Percentiles rank a stretch among this genome's conserved stretches.
Conservation (phyloP, 371 early-diverging fungal genomes). For the Blakeslea trispora region DNA sequence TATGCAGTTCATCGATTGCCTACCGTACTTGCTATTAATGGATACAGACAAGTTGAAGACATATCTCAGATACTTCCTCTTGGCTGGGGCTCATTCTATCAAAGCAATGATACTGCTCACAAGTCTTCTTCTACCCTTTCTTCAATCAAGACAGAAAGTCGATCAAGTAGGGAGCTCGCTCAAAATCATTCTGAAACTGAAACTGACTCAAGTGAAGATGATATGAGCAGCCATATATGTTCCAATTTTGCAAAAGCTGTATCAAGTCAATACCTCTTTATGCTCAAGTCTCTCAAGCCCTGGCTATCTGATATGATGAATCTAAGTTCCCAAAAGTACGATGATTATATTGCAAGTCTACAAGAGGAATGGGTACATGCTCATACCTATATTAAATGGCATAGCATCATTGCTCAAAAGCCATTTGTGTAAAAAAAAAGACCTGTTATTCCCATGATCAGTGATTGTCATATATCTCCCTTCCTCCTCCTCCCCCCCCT, state of each 20-base stretch:
- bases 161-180: not conserved
- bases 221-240: no score
- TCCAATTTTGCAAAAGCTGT: constrained; percentile 35
- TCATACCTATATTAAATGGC: constrained; percentile 48
- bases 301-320: constrained; percentile 43
- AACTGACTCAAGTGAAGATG: not conserved
- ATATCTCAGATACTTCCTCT: constrained; percentile 39
- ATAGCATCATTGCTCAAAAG: constrained; percentile 47
- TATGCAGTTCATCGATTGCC: constrained; percentile 45
- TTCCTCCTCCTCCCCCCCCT: not conserved
- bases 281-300: constrained; percentile 36
- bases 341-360: constrained; percentile 30
- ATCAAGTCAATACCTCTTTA: constrained; percentile 38
- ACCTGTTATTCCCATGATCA: not conserved
- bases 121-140: not conserved
- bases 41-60: constrained; percentile 40
- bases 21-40: constrained; percentile 43
- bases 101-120: not conserved
- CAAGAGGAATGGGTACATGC: constrained; percentile 43
- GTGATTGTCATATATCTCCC: not conserved
- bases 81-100: constrained; percentile 42
- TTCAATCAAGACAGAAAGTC: constrained; percentile 4
- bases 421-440: constrained; percentile 25
- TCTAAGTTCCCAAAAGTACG: constrained; percentile 32
- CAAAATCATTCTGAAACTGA: not conserved